Evolutionary conservation across 2,329 filamentous ascomycete genomes (phyloP).

Genomic region (Diaporthe vaccinii): DNA sequence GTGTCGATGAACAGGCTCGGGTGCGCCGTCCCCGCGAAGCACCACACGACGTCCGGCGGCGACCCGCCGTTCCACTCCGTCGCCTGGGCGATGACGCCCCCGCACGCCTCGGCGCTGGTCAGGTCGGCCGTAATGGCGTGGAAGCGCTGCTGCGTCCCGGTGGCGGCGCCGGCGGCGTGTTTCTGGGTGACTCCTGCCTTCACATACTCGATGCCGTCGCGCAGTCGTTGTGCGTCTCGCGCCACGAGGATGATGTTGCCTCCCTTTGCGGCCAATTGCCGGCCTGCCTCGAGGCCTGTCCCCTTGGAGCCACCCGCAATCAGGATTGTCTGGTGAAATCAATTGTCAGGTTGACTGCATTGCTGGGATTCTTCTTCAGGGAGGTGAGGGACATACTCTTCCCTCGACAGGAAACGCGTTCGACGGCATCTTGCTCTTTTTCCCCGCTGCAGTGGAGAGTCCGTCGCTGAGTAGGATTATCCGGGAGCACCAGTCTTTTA

Average conservation of each 20-base stretch:
- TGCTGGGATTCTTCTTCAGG: not conserved
- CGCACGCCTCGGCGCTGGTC: constrained; percentile 67
- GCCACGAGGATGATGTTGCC: constrained; percentile 90
- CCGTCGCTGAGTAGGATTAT: not conserved
- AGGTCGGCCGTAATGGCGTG: constrained; percentile 76
- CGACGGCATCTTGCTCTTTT: not conserved
- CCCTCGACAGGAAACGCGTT: constrained; percentile 32
- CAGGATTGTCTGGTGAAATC: constrained; percentile 78
- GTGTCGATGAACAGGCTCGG: constrained; percentile 56
- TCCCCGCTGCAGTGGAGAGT: not conserved
- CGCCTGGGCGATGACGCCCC: constrained; percentile 69
- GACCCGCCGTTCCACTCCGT: constrained; percentile 72
- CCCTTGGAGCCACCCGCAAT: constrained; percentile 94
- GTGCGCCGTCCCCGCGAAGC: constrained; percentile 74
- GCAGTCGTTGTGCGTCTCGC: constrained; percentile 81
- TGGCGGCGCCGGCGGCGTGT: not conserved
- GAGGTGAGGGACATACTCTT: constrained; percentile 20
- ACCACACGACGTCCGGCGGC: constrained; percentile 76
- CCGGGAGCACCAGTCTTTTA: not conserved
- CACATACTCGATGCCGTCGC: constrained; percentile 67
- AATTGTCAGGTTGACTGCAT: constrained; percentile 22
- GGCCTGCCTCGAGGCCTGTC: constrained; percentile 84
- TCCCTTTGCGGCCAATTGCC: constrained; percentile 83
- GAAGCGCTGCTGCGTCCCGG: constrained; percentile 69
- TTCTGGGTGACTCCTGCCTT: not conserved